These are phyloP conservation scores for Tetracladium setigerum DNA, from an alignment of 495 filamentous ascomycete genomes.

Conservation along the genomic window DNA sequence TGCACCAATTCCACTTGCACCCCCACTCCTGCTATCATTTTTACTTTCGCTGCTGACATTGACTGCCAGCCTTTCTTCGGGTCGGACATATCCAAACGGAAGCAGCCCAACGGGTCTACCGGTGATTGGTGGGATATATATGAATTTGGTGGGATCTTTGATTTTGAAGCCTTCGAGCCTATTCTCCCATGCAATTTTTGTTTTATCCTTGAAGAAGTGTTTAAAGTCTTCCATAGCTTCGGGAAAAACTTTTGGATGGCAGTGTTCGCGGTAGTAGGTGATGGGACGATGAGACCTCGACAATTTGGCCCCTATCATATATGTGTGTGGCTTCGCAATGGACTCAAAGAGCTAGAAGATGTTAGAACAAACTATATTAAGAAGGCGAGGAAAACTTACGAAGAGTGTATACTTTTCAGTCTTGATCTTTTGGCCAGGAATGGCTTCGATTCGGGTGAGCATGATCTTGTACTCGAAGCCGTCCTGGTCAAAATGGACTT, in stretches of 20 bases:
- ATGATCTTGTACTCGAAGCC: constrained; percentile 41
- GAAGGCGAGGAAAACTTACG: constrained; percentile 1
- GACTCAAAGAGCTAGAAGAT: constrained; percentile 38
- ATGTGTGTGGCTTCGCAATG: constrained; percentile 33
- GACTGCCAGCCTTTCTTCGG: background rate
- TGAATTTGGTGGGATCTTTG: background rate
- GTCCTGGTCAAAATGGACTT: constrained; percentile 38
- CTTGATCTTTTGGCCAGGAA: constrained; percentile 22
- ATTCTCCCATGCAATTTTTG: constrained; percentile 47
- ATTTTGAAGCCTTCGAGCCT: constrained; percentile 19
- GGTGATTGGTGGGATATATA: constrained; percentile 5
- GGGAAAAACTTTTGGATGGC: constrained; percentile 14
- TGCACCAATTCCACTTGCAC: background rate
- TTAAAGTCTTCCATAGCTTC: constrained; percentile 42
- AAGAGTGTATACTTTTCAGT: constrained; percentile 17
- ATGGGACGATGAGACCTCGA: constrained; percentile 24
- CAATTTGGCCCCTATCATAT: constrained; percentile 31
- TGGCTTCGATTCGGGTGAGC: constrained; percentile 32
- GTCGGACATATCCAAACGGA: constrained; percentile 4
- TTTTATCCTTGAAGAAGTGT: constrained; percentile 48
- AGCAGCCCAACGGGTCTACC: constrained; percentile 11
- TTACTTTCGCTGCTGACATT: background rate
- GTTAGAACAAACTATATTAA: background rate
- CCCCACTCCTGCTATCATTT: background rate
- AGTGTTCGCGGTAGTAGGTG: constrained; percentile 19